Conservation (phyloP, 257 asterid genomes). For the Echium plantagineum region DNA sequence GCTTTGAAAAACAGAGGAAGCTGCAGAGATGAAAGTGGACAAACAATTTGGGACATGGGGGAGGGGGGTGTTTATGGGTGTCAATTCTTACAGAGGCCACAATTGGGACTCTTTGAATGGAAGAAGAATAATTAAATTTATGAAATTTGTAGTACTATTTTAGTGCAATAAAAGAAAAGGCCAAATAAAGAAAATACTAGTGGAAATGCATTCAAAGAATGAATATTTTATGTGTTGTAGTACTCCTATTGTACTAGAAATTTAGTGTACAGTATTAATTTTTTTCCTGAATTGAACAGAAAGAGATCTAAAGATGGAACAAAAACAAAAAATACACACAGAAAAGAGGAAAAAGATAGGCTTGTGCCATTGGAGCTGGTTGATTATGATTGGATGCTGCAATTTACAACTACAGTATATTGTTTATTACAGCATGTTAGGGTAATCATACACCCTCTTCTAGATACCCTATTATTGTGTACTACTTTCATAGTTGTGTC, state of each 20-base stretch:
- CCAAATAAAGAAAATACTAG: constrained; percentile 16
- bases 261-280: no score
- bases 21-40: constrained; percentile 8
- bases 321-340: constrained; percentile 14
- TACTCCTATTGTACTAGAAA: background rate
- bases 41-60: constrained; percentile 5
- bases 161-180: constrained; percentile 13
- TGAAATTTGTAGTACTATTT: constrained; percentile 25
- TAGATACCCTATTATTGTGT: no score
- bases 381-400: constrained; percentile 54
- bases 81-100: constrained; percentile 16
- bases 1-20: constrained; percentile 3
- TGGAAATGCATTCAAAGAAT: constrained; percentile 31
- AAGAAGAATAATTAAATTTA: constrained; percentile 30
- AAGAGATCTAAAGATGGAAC: constrained; percentile 23
- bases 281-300: no score
- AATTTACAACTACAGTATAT: background rate
- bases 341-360: constrained; percentile 8
- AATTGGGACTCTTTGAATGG: constrained; percentile 17
- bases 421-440: no score
- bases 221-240: constrained; percentile 21
- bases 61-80: background rate
- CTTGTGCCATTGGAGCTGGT: constrained; percentile 30
- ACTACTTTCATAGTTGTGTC: no score
- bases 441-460: no score